A percentile compares a stretch with the other conserved stretches of the same genome.
phyloP scores from a whole-genome alignment of 2,329 filamentous ascomycete species.

The Mollisia scopiformis region DNA sequence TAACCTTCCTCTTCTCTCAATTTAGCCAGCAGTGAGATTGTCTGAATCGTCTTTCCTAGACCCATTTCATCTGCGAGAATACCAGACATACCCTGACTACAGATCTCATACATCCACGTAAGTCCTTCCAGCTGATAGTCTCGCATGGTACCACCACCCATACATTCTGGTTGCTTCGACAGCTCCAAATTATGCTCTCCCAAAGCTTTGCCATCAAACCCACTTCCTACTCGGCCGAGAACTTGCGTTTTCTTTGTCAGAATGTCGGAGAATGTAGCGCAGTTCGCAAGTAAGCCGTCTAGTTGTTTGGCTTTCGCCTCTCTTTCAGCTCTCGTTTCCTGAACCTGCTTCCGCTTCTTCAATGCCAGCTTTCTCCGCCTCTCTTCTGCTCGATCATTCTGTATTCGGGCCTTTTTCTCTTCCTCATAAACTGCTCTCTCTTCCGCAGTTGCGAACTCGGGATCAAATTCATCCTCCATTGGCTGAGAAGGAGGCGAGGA shows the following conservation, averaged over 20 bases:
- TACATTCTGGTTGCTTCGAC: conserved; percentile 81
- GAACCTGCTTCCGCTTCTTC: conserved; percentile 48
- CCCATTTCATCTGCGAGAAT: conserved; percentile 66
- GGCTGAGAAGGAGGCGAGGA: conserved; percentile 29
- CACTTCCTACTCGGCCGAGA: conserved; percentile 62
- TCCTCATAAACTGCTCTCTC: conserved; percentile 39
- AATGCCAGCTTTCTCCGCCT: conserved; percentile 32
- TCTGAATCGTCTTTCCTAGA: conserved; percentile 59
- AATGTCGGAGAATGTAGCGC: conserved; percentile 63
- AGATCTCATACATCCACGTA: conserved; percentile 80
- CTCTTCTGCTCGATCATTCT: conserved; percentile 51
- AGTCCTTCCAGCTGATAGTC: conserved; percentile 93
- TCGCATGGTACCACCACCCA: conserved; percentile 88
- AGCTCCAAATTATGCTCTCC: conserved; percentile 73
- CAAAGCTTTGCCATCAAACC: conserved; percentile 60
- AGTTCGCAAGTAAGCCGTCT: conserved; percentile 61
- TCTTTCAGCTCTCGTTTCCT: conserved; percentile 54
- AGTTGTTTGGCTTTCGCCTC: conserved; percentile 62
- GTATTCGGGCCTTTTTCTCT: conserved; percentile 48
- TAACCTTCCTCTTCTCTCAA: conserved; percentile 85
- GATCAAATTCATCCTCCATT: conserved; percentile 21
- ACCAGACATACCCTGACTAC: conserved; percentile 65
- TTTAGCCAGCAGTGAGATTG: conserved; percentile 65
- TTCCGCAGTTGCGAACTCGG: conserved; percentile 25
- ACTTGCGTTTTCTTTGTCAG: conserved; percentile 66